Base-by-base conservation (phyloP, 1,284 basidiomycete species). In the Ceratobasidium sp. region DNA sequence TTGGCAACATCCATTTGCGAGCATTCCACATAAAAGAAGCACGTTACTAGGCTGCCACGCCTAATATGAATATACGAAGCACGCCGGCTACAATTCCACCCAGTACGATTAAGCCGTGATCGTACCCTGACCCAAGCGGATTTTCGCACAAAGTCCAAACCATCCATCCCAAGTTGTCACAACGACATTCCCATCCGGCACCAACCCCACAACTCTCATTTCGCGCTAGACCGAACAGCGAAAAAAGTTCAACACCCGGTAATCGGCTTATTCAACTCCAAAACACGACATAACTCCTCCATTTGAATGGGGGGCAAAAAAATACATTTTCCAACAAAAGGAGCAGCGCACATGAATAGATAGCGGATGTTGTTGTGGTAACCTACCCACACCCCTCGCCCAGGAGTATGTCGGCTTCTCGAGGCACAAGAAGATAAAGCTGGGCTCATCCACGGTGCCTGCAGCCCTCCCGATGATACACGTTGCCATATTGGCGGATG, bases 401-500 rank as follows among this genome's bases (percentile, higher is more conserved):
- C 41, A n/a, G 41, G 41, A 8, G 8, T 14, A 43, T 7, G 41
- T 43, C 41, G 41, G 41, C 14, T 14, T 8, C 8, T 43, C 41
- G 41, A 43, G 41, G 41, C 41, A 43, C 41, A 43, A 43, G 41
- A 43, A 43, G 41, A 43, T 14, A 14, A 7, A 43, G 41, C 41
- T 43, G 41, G 8, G 41, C 41, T 8, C 14, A 22, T n/a, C 22
- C 51, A 29, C 51, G n/a, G 29, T 74, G 29, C 19, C n/a, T 11
- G 19, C 73, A 74, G 29, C 37, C 37, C 16, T 34, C 49, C 8
- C 56, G 43, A 39, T 74, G 73, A 24, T 27, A 49, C n/a, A 34
- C 37, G 46, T 65, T 65, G 13, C 64, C 73, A n/a, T 58, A 19
- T 7, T 34, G 22, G 27, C 41, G 61, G 43, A 74, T 74, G 19